phyloP scores from a whole-genome alignment of 2,329 filamentous ascomycete genomes.

The Phyllosticta citribraziliensis region DNA sequence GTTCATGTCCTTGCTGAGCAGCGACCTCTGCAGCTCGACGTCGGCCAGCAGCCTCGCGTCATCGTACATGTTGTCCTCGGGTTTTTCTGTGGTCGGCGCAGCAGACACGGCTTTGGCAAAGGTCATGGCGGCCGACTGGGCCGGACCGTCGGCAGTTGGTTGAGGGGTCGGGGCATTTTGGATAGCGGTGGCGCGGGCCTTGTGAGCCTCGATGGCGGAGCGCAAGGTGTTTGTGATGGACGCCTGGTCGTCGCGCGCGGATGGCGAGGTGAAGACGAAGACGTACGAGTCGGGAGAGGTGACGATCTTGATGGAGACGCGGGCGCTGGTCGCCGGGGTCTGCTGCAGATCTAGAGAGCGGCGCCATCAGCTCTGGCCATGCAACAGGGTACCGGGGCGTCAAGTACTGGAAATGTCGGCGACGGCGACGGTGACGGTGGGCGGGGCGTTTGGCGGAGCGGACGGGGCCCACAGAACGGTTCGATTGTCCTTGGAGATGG shows the following conservation, averaged over 20 bases:
- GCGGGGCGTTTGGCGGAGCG: constrained; percentile 53
- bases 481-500: constrained; percentile 61
- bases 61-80: constrained; percentile 62
- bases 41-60: constrained; percentile 69
- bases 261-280: constrained; percentile 78
- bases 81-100: constrained; percentile 38
- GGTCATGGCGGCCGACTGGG: constrained; percentile 61
- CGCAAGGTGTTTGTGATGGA: constrained; percentile 75
- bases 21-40: constrained; percentile 73
- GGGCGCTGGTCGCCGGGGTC: constrained; percentile 75
- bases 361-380: neutral
- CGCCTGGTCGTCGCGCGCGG: constrained; percentile 76
- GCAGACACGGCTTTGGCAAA: constrained; percentile 61
- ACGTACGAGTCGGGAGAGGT: constrained; percentile 59
- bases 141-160: constrained; percentile 24
- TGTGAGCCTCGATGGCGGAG: constrained; percentile 60
- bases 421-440: constrained; percentile 60
- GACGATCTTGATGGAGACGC: constrained; percentile 91
- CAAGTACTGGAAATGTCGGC: constrained; percentile 66
- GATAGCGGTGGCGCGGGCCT: constrained; percentile 36
- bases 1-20: constrained; percentile 68
- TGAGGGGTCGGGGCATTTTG: constrained; percentile 24
- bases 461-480: constrained; percentile 74
- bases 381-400: neutral
- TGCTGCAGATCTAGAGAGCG: constrained; percentile 69